Evolutionary conservation across 2,329 filamentous ascomycete species (phyloP).

Genomic region (Verticillium tricorpus): DNA sequence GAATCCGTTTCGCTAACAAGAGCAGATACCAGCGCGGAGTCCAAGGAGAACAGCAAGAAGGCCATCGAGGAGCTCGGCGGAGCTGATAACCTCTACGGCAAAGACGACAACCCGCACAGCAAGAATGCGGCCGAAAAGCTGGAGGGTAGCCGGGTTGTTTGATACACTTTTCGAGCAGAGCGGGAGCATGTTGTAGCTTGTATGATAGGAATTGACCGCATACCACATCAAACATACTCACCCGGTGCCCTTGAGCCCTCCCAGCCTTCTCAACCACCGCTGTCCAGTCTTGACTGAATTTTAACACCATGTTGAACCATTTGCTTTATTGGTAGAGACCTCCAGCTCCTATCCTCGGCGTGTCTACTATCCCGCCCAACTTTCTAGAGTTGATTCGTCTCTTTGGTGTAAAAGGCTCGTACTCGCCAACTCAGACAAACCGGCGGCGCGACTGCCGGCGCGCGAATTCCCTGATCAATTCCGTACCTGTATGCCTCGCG

Average conservation of each 20-base stretch:
- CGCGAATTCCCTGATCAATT: not conserved
- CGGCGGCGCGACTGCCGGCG: not conserved
- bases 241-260: not conserved
- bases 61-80: constrained; percentile 35
- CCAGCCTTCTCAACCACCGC: not conserved
- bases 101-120: constrained; percentile 34
- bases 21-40: constrained; percentile 37
- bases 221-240: not conserved
- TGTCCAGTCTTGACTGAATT: constrained; percentile 19
- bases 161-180: not conserved
- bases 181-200: not conserved
- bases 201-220: not conserved
- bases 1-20: not conserved
- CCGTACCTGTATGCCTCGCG: constrained; percentile 21
- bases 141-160: constrained; percentile 28
- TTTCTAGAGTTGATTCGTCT: constrained; percentile 24
- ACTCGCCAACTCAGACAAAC: not conserved
- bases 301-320: constrained; percentile 21
- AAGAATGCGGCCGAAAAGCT: constrained; percentile 34
- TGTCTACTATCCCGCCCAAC: constrained; percentile 23
- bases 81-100: constrained; percentile 24
- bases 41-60: constrained; percentile 37
- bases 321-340: constrained; percentile 25
- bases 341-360: constrained; percentile 22
- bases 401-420: not conserved